Evolutionary conservation across 1,139 yeast species (phyloP).

Genomic region (Suhomyces atakaporum): DNA sequence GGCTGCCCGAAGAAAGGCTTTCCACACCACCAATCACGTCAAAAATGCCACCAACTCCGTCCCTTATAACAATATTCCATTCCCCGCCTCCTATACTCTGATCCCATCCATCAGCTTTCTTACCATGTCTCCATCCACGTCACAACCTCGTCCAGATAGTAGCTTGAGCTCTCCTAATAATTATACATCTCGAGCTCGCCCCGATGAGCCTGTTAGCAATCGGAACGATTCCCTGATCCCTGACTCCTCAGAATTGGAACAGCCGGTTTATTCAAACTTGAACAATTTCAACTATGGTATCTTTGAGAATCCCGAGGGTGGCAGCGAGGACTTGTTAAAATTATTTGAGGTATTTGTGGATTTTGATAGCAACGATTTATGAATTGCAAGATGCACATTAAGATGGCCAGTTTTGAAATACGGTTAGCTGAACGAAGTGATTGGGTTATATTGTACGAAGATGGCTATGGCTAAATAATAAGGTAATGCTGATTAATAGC

Average conservation of each 20-base stretch:
- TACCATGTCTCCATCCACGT: conserved; percentile 7
- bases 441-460: too few species aligned
- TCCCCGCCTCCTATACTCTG: conserved; percentile 15
- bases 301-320: conserved; percentile 14
- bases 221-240: too few species aligned
- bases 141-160: conserved; percentile 5
- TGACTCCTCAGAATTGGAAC: conserved; percentile 9
- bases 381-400: conserved; percentile 2
- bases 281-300: conserved; percentile 13
- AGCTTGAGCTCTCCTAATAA: conserved; percentile 6
- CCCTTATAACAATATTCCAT: conserved; percentile 14
- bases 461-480: too few species aligned
- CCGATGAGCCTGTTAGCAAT: too few species aligned
- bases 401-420: too few species aligned
- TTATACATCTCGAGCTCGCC: conserved; percentile 1
- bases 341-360: conserved; percentile 45
- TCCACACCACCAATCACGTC: conserved; percentile 1
- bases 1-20: conserved; percentile 6
- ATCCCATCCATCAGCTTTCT: conserved; percentile 11
- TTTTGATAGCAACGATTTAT: conserved; percentile 20
- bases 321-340: conserved; percentile 40
- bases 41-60: conserved; percentile 5
- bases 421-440: too few species aligned
- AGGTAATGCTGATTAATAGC: too few species aligned
- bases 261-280: conserved; percentile 12